phyloP scores from a whole-genome alignment of 2,329 filamentous ascomycete species.

The Nothopassalora personata region DNA sequence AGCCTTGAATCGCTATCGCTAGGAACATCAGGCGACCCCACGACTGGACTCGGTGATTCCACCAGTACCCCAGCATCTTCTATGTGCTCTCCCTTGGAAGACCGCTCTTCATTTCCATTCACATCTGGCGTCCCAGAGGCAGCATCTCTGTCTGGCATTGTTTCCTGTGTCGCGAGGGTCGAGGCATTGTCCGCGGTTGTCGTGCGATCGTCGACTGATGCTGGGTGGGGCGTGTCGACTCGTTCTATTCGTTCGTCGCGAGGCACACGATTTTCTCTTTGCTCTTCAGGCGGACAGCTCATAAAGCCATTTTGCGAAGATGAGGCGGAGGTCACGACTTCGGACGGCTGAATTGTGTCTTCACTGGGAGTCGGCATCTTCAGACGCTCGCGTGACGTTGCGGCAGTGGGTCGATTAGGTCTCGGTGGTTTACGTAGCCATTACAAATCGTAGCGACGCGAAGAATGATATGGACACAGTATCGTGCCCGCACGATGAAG shows the following conservation, averaged over 20 bases:
- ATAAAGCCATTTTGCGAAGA: conserved; percentile 22
- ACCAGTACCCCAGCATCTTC: conserved; percentile 34
- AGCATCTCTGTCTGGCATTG: conserved; percentile 6
- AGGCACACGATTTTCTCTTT: conserved; percentile 21
- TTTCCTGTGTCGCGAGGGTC: background rate
- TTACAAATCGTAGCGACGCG: conserved; percentile 11
- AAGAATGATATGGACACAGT: conserved; percentile 8
- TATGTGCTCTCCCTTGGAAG: conserved; percentile 38
- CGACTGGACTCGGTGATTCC: conserved; percentile 24
- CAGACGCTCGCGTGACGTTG: conserved; percentile 22
- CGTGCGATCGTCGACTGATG: background rate
- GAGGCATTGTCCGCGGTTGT: background rate
- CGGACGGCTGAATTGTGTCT: conserved; percentile 9
- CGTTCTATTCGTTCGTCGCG: conserved; percentile 27
- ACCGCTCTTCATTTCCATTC: conserved; percentile 7
- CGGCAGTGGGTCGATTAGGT: conserved; percentile 5
- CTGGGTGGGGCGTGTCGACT: conserved; percentile 11
- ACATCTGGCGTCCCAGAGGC: conserved; percentile 27
- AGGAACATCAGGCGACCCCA: conserved; percentile 24
- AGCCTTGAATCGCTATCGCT: conserved; percentile 27
- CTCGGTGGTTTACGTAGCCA: conserved; percentile 10
- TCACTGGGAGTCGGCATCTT: conserved; percentile 24
- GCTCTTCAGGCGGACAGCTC: conserved; percentile 38
- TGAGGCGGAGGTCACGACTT: conserved; percentile 5
- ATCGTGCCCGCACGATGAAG: conserved; percentile 7